These are phyloP conservation scores for Colletotrichum zoysiae DNA, from an alignment of 2,329 filamentous ascomycete species.

Conservation along the genomic window DNA sequence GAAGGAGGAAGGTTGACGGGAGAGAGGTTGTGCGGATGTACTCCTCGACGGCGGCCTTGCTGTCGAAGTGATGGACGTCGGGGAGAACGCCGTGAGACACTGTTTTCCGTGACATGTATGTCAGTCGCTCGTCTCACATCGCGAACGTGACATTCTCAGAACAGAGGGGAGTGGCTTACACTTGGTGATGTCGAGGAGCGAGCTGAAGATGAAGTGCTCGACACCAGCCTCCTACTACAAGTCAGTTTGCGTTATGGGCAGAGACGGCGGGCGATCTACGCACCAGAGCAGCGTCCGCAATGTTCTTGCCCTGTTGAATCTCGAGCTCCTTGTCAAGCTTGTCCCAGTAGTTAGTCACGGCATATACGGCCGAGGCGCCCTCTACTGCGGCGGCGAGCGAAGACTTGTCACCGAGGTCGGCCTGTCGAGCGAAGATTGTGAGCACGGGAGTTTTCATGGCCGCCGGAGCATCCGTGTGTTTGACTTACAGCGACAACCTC, in stretches of 20 bases:
- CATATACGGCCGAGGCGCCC: constrained; percentile 63
- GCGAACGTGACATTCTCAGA: not conserved
- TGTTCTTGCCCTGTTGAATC: constrained; percentile 60
- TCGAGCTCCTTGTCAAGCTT: constrained; percentile 55
- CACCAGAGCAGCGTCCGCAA: constrained; percentile 62
- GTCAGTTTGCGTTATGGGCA: constrained; percentile 45
- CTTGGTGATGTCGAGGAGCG: constrained; percentile 55
- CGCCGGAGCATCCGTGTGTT: not conserved
- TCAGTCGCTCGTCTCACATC: constrained; percentile 15
- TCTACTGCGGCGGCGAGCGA: constrained; percentile 59
- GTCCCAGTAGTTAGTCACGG: constrained; percentile 66
- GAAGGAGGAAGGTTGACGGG: constrained; percentile 64
- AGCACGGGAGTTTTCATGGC: not conserved
- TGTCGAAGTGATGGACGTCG: constrained; percentile 66
- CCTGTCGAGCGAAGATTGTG: constrained; percentile 48
- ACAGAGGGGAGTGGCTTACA: constrained; percentile 46
- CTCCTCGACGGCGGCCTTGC: constrained; percentile 67
- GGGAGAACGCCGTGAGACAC: constrained; percentile 56
- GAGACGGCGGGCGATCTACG: not conserved
- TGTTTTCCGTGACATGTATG: constrained; percentile 37
- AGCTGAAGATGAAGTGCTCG: constrained; percentile 60
- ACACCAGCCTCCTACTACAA: constrained; percentile 51
- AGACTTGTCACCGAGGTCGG: constrained; percentile 61
- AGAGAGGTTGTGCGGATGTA: constrained; percentile 63
- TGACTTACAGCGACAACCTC: constrained; percentile 61